Percentiles rank a stretch among this genome's conserved stretches.
These are phyloP conservation scores for Gentiana macrophylla DNA, from an alignment of 257 asterid species.

Conservation along the genomic window DNA sequence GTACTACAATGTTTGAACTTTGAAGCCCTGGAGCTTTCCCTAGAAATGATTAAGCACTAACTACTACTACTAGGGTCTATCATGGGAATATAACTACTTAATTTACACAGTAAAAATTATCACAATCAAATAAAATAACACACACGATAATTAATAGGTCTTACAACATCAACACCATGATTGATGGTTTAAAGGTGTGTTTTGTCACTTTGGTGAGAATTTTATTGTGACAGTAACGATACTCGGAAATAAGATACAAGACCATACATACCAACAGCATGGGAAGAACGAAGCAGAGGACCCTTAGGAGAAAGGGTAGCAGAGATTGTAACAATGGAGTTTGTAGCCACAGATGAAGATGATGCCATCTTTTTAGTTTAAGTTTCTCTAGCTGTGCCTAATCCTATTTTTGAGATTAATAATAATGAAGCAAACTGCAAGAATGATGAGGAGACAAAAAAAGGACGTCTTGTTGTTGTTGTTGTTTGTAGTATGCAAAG, in stretches of 20 bases:
- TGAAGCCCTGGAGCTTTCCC: no score
- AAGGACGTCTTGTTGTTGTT: not conserved
- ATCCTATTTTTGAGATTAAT: no score
- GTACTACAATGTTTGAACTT: no score
- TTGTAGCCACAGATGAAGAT: constrained; percentile 46
- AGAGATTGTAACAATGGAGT: constrained; percentile 42
- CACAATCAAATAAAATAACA: no score
- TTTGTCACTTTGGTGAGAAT: not conserved
- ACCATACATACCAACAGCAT: constrained; percentile 38
- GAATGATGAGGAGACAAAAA: not conserved
- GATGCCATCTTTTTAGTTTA: constrained; percentile 40
- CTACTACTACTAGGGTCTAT: no score
- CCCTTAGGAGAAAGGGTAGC: constrained; percentile 46
- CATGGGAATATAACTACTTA: no score
- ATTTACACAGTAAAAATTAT: no score
- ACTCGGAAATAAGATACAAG: not conserved
- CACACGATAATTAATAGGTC: no score
- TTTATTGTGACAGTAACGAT: not conserved
- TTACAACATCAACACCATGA: no score
- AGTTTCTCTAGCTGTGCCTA: no score
- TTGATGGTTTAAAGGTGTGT: no score
- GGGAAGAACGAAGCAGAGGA: constrained; percentile 19
- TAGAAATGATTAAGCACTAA: no score
- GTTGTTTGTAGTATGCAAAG: not conserved
- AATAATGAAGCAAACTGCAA: not conserved